Percentiles rank a stretch among this genome's conserved stretches.
Evolutionary conservation across 768 basidiomycete genomes (phyloP).

Genomic region (Termitomyces sp.): DNA sequence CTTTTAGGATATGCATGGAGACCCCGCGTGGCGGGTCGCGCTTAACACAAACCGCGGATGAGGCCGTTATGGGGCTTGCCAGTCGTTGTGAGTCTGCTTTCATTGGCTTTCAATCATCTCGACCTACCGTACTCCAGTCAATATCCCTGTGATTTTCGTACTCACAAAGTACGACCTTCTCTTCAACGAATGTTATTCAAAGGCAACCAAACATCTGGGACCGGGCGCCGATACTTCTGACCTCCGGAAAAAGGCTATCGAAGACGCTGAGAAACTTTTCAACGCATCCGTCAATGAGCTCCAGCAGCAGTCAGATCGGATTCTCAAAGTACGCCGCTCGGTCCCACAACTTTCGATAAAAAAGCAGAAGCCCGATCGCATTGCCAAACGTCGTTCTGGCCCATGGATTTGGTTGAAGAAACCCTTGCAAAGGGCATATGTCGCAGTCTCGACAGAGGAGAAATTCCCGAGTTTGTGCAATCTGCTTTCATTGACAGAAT

Average conservation of each 20-base stretch:
- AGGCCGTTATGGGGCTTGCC: not conserved
- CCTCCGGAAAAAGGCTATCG: not conserved
- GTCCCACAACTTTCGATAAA: too few relatives aligned
- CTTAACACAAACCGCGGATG: not conserved
- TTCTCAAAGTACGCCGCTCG: not conserved
- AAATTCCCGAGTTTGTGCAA: not conserved
- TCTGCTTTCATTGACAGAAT: too few relatives aligned
- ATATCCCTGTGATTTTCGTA: not conserved
- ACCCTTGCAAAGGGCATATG: not conserved
- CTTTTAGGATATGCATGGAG: conserved; percentile 2
- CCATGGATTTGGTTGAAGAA: not conserved
- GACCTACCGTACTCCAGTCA: not conserved
- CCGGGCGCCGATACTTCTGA: not conserved
- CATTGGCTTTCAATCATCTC: not conserved
- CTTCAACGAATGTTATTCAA: not conserved
- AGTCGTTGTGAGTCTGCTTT: not conserved
- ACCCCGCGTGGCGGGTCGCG: not conserved
- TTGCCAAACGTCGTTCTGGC: not conserved
- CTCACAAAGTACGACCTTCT: not conserved
- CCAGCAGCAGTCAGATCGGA: too few relatives aligned
- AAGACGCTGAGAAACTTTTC: not conserved
- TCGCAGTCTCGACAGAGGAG: not conserved
- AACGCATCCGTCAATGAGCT: not conserved
- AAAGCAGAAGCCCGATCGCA: not conserved
- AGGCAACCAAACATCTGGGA: not conserved